Evolutionary conservation across 1,284 basidiomycete genomes (phyloP).

Genomic region (Ceratobasidium sp.): DNA sequence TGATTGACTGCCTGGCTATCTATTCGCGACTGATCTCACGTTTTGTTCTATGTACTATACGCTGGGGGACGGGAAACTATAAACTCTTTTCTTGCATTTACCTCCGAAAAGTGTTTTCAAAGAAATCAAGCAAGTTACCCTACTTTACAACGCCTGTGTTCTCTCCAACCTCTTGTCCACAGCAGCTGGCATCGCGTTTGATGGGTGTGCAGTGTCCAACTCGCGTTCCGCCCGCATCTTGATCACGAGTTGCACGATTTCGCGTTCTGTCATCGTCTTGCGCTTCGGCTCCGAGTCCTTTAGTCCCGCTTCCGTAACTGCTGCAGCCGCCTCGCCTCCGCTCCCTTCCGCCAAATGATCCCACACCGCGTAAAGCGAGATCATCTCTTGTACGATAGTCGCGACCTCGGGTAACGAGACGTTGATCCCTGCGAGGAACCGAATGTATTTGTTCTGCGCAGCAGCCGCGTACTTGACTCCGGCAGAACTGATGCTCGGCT

Average conservation of each 20-base stretch:
- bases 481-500: slow-evolving; percentile 15
- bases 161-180: slow-evolving; percentile 78
- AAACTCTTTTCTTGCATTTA: slow-evolving; percentile 36
- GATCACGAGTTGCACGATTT: slow-evolving; percentile 62
- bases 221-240: slow-evolving; percentile 77
- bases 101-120: not conserved
- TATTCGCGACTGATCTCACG: slow-evolving; percentile 23
- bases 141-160: slow-evolving; percentile 62
- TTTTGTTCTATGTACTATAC: slow-evolving; percentile 41
- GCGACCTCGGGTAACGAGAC: slow-evolving; percentile 85
- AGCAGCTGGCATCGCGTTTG: slow-evolving; percentile 63
- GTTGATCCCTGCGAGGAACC: slow-evolving; percentile 88
- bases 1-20: slow-evolving; percentile 17
- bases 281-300: slow-evolving; percentile 45
- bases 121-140: not conserved
- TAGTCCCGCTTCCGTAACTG: slow-evolving; percentile 41
- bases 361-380: slow-evolving; percentile 90
- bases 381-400: slow-evolving; percentile 92
- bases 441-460: slow-evolving; percentile 70
- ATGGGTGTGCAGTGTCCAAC: slow-evolving; percentile 69
- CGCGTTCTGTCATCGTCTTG: slow-evolving; percentile 52
- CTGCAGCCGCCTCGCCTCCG: slow-evolving; percentile 17
- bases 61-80: slow-evolving; percentile 40
- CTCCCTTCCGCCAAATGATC: slow-evolving; percentile 70
- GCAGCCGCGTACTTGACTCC: slow-evolving; percentile 54